Base-by-base conservation (phyloP, 2,329 filamentous ascomycete species). In the Penicillium capsulatum region DNA sequence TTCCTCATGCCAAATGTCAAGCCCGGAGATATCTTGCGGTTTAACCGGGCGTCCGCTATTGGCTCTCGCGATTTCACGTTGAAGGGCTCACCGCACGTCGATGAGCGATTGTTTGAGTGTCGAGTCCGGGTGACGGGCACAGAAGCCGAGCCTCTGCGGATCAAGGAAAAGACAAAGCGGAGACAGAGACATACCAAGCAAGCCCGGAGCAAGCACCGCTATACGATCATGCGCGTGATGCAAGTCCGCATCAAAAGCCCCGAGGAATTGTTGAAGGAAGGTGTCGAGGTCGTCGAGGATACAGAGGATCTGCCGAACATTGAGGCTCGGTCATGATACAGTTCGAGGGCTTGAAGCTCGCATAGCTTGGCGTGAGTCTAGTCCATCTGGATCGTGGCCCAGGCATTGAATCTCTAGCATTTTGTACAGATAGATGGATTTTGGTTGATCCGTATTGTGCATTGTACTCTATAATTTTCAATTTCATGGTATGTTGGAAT, bases 1-100 rank as follows among this genome's bases (percentile, higher is more conserved):
- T 90, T 90, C 71, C 77, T 77, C 55, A 87, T 92, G 81, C 79
- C 81, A 2, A 80, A 77, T 17, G 85, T 88, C 4, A 68, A 75
- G 6, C 83, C 89, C 1, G 92, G 92, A 19, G 91, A 97, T 61
- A 72, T 94, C 26, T 74, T 98, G 44, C 85, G 90, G 5, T 76
- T 98, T 42, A 91, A 95, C 69, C 83, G 89, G 40, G 92, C 89
- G 16, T 83, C 80, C 28, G 73, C 83, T 38, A 70, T 98, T 31
- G 92, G 92, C 17, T 91, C 83, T 52, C 77, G 92, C 48, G 91
- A 97, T 65, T 94, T 86, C 68, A 96, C 91, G 4, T 73, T 97
- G 48, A 86, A 89, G 65, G 86, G 86, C 4, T 70, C 76, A 3
- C 81, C 85, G n/a, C 91, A 85, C 60, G 69, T 97, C 47, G 89